Conservation (phyloP, 2,329 filamentous ascomycete species). For the Aspergillus jensenii region DNA sequence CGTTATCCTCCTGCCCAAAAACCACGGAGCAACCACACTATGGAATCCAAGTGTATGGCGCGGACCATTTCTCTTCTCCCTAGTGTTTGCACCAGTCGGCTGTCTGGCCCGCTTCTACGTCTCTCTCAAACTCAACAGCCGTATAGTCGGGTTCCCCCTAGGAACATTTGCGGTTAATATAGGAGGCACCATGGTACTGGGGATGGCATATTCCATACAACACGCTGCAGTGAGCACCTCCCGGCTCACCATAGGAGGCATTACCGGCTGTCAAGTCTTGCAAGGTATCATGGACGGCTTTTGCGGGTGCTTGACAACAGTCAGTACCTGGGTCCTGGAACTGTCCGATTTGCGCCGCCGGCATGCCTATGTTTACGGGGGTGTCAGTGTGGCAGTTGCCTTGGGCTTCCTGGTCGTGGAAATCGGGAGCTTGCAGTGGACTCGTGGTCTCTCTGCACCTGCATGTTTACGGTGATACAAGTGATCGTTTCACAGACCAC, state of each 20-base stretch:
- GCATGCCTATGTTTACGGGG: slow-evolving; percentile 68
- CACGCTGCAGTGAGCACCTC: not conserved
- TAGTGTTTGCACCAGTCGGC: not conserved
- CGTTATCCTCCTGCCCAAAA: not conserved
- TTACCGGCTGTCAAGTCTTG: slow-evolving; percentile 64
- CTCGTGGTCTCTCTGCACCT: slow-evolving; percentile 50
- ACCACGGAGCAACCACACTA: not conserved
- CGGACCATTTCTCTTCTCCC: not conserved
- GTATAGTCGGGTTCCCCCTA: not conserved
- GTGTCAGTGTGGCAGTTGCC: slow-evolving; percentile 58
- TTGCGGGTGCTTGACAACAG: slow-evolving; percentile 64
- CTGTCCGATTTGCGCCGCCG: slow-evolving; percentile 51
- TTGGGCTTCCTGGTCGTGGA: slow-evolving; percentile 64
- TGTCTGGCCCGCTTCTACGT: not conserved
- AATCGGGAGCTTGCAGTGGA: slow-evolving; percentile 77
- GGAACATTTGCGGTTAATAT: not conserved
- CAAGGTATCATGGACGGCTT: slow-evolving; percentile 64
- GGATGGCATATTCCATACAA: not conserved
- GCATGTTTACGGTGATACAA: not conserved
- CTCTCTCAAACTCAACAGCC: not conserved
- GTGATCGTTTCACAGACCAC: not conserved
- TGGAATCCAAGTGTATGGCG: not conserved
- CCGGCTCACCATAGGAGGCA: slow-evolving; percentile 7
- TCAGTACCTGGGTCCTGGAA: slow-evolving; percentile 64
- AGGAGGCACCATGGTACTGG: not conserved